phyloP scores from a whole-genome alignment of 148 eudicot species.

The Nepenthes mirabilis region DNA sequence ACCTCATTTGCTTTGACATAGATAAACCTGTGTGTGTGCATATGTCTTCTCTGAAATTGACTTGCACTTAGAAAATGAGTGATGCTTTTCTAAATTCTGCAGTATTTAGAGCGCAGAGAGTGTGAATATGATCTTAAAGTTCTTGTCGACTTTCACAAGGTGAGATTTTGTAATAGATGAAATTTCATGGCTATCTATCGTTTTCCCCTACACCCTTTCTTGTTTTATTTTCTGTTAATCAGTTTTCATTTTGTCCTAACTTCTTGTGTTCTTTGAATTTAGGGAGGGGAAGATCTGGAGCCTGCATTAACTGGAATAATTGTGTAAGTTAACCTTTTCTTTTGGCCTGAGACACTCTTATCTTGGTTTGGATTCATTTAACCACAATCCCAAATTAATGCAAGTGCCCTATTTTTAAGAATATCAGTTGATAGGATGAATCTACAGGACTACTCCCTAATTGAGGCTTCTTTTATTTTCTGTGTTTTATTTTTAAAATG shows the following conservation, averaged over 20 bases:
- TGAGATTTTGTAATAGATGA: conserved; percentile 5
- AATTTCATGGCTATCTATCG: neutral
- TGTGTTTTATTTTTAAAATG: neutral
- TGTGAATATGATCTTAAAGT: conserved; percentile 84
- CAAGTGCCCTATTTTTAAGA: too few species aligned
- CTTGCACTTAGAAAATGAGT: neutral
- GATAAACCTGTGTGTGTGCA: neutral
- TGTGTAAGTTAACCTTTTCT: conserved; percentile 40
- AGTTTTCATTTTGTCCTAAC: conserved; percentile 1
- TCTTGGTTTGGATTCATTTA: neutral
- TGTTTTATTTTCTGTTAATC: neutral
- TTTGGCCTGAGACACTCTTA: neutral
- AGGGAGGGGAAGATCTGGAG: conserved; percentile 64
- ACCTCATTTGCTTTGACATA: too few species aligned
- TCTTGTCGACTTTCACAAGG: conserved; percentile 65
- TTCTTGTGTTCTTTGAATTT: conserved; percentile 10
- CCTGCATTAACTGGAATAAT: conserved; percentile 58
- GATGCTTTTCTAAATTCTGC: conserved; percentile 7
- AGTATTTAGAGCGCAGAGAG: conserved; percentile 87
- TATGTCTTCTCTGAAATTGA: neutral
- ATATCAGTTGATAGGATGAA: neutral
- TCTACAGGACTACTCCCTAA: neutral
- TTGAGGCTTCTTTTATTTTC: neutral
- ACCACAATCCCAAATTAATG: neutral
- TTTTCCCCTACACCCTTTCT: neutral